A percentile compares a stretch with the other conserved stretches of the same genome.
Evolutionary conservation across 2,329 filamentous ascomycete species (phyloP).

Genomic region (Pyricularia pennisetigena): DNA sequence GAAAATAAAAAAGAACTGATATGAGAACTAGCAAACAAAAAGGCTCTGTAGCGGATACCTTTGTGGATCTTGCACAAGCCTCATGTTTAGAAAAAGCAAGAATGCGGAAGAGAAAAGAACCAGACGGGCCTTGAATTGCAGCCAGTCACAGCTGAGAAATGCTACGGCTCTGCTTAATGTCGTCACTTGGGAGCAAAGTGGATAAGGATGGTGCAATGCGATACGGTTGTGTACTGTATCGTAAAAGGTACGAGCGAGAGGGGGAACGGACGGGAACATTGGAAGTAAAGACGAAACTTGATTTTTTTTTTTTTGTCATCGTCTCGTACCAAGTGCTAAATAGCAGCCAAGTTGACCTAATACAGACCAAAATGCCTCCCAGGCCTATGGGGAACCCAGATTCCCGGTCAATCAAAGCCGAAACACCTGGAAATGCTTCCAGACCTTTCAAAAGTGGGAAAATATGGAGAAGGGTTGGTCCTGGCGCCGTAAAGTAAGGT

Average conservation of each 20-base stretch:
- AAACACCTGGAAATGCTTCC: neutral
- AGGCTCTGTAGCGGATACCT: neutral
- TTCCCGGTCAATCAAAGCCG: neutral
- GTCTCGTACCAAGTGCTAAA: neutral
- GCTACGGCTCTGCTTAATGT: neutral
- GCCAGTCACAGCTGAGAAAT: neutral
- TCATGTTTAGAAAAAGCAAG: neutral
- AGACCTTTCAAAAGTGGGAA: neutral
- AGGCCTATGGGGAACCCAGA: neutral
- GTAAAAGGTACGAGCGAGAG: neutral
- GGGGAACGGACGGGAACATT: neutral
- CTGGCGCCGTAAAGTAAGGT: neutral
- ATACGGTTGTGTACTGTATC: neutral
- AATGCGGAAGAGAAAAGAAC: neutral
- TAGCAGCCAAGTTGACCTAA: neutral
- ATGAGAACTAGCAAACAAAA: neutral
- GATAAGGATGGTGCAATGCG: neutral
- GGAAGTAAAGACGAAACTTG: neutral
- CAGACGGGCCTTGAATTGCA: neutral
- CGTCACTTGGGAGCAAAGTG: neutral
- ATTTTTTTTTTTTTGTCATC: neutral
- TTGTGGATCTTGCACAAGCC: neutral
- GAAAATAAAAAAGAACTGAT: neutral
- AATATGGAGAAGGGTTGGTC: neutral
- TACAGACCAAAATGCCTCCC: too few relatives aligned